phyloP scores from a whole-genome alignment of 2,329 filamentous ascomycete species.

The Fusarium dlaminii region DNA sequence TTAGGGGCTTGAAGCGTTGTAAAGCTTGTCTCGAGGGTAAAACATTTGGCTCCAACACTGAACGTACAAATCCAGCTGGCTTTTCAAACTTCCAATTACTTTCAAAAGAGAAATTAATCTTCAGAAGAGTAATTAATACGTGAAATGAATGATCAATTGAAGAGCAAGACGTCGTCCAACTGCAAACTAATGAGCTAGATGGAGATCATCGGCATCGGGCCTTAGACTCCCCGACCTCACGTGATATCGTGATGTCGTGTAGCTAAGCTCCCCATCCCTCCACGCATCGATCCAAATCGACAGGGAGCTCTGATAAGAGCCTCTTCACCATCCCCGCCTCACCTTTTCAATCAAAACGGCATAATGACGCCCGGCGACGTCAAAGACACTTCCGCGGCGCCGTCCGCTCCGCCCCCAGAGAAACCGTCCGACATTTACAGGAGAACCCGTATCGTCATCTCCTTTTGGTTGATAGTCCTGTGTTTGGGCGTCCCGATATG shows the following conservation, averaged over 20 bases:
- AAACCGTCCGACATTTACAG: constrained; percentile 73
- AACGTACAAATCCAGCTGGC: accelerated
- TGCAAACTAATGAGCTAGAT: background rate
- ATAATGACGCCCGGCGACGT: constrained; percentile 39
- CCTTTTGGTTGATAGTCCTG: constrained; percentile 90
- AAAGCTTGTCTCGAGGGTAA: background rate
- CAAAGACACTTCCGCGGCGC: constrained; percentile 29
- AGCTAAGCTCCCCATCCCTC: constrained; percentile 24
- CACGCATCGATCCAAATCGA: constrained; percentile 3
- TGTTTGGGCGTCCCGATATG: constrained; percentile 90
- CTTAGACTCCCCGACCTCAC: constrained; percentile 31
- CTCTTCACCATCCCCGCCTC: constrained; percentile 15
- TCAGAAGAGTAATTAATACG: background rate
- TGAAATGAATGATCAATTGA: background rate
- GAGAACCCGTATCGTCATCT: constrained; percentile 79
- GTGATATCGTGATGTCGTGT: constrained; percentile 44
- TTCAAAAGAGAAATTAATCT: accelerated
- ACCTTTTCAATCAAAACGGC: constrained; percentile 11
- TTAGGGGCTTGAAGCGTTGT: background rate
- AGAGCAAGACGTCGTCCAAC: background rate
- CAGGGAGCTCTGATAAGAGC: constrained; percentile 23
- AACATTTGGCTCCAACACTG: background rate
- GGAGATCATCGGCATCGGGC: constrained; percentile 28
- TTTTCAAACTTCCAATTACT: no score
- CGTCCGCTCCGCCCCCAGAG: constrained; percentile 74